Percentiles rank a stretch among this genome's conserved stretches.
These are phyloP conservation scores for Physcia stellaris DNA, from an alignment of 495 filamentous ascomycete species.

Conservation along the genomic window DNA sequence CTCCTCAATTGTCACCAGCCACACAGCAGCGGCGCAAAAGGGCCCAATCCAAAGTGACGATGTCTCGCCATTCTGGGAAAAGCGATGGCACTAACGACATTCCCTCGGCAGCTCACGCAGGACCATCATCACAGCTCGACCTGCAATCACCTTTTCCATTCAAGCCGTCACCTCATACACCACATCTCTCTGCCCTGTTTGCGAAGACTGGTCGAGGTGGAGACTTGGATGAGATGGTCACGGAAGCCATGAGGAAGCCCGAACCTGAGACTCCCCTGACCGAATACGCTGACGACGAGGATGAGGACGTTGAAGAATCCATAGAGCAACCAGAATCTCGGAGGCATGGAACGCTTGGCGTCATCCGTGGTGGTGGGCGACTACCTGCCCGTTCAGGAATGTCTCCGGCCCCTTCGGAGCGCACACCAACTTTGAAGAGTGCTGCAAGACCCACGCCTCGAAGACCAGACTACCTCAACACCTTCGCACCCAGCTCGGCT, in stretches of 20 bases:
- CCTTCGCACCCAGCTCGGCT: not conserved
- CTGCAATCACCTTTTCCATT: slow-evolving; percentile 24
- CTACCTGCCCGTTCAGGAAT: slow-evolving; percentile 42
- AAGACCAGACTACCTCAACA: not conserved
- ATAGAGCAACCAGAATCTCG: slow-evolving; percentile 7
- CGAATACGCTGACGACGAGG: slow-evolving; percentile 26
- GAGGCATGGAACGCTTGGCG: slow-evolving; percentile 21
- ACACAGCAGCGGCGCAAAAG: slow-evolving; percentile 24
- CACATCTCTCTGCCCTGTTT: slow-evolving; percentile 62
- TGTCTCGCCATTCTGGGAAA: not conserved
- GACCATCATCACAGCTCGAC: not conserved
- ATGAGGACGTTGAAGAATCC: slow-evolving; percentile 24
- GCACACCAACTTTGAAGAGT: slow-evolving; percentile 25
- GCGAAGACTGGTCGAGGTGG: slow-evolving; percentile 47
- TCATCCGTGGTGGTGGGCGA: slow-evolving; percentile 19
- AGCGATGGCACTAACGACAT: too few relatives aligned
- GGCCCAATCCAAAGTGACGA: not conserved
- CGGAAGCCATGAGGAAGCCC: slow-evolving; percentile 39
- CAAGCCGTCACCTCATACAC: slow-evolving; percentile 51
- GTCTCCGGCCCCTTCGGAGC: slow-evolving; percentile 36
- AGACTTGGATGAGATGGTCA: slow-evolving; percentile 47
- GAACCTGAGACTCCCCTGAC: slow-evolving; percentile 34
- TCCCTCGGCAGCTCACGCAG: slow-evolving; percentile 2
- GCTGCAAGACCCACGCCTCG: not conserved
- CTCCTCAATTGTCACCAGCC: slow-evolving; percentile 19